Evolutionary conservation across 129 eudicot genomes (phyloP), one percentile per base, ranked within the genome.

Genomic region (Escallonia rubra): DNA sequence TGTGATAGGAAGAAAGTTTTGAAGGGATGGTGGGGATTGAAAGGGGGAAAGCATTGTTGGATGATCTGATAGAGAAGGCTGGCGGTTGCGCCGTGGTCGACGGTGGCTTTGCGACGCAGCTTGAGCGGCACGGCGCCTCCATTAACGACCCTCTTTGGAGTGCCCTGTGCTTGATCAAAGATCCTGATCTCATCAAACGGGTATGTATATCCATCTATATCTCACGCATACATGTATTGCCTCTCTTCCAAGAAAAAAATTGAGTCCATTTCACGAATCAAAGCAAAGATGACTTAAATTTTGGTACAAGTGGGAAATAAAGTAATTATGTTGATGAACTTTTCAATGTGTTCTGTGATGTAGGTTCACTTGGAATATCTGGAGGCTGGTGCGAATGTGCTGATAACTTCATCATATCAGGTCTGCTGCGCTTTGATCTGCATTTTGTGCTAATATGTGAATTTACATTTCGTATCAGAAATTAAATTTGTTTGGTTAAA

Each of bases 381-480:
- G 70, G 96, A 88, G 76, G 97, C 95, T 16, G 97, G 97, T 59
- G 96, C 97, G 34, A 96, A 91, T 83, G 57, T 88, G 68, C 77
- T 91, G 72, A 86, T 91, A 9, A 83, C 97, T 38, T 83, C 94
- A n/a, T 88, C 97, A 10, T 91, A 91, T 79, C 97, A 91, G 94
- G 97, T 91, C 47, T 46, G 75, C 57, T 56, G 34, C 34, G 2
- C 47, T 55, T 44, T 50, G 6, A 48, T 55, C 5, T n/a, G 43
- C 3, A n/a, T 43, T 16, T 3, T 16, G 4, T 23, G 34, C 34
- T 23, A 23, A 23, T 23, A 0, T 23, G 1, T 23, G 1, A 23
- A 23, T 23, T 23, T 23, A 23, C 34, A 23, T 23, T 23, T 23
- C 34, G 34, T 23, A 23, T 23, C 34, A 23, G 34, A 23, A 23